phyloP scores from a whole-genome alignment of 1,284 basidiomycete genomes.

The Tilletia walkeri region DNA sequence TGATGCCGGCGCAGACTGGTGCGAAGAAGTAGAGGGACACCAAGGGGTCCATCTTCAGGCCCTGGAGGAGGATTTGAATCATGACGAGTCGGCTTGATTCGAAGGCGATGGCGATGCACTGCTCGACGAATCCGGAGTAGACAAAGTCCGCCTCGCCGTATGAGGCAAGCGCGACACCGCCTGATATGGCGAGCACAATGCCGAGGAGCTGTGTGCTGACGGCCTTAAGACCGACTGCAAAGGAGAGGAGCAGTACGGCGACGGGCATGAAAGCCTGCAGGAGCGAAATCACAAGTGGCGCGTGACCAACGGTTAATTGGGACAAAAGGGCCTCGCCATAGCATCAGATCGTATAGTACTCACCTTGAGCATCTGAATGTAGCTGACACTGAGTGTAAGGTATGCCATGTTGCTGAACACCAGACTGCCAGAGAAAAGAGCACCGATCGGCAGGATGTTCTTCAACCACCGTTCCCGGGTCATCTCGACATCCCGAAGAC shows the following conservation, averaged over 20 bases:
- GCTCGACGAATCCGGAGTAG: slow-evolving; percentile 74
- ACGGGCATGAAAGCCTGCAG: slow-evolving; percentile 88
- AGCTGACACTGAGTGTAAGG: slow-evolving; percentile 82
- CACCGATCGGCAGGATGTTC: slow-evolving; percentile 88
- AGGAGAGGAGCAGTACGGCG: slow-evolving; percentile 90
- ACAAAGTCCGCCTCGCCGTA: slow-evolving; percentile 84
- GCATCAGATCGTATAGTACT: slow-evolving; percentile 22
- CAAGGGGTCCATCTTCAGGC: slow-evolving; percentile 90
- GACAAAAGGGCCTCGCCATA: not conserved
- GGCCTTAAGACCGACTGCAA: slow-evolving; percentile 82
- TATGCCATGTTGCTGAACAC: slow-evolving; percentile 94
- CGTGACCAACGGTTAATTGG: not conserved
- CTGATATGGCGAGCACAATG: slow-evolving; percentile 89
- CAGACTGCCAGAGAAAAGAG: slow-evolving; percentile 86
- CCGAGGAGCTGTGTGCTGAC: slow-evolving; percentile 74
- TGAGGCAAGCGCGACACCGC: slow-evolving; percentile 81
- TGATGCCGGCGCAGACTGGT: slow-evolving; percentile 79
- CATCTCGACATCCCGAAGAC: slow-evolving; percentile 76
- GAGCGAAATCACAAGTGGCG: not conserved
- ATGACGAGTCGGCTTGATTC: slow-evolving; percentile 89
- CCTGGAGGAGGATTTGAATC: slow-evolving; percentile 92
- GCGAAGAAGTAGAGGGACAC: slow-evolving; percentile 83
- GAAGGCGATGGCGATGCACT: slow-evolving; percentile 62
- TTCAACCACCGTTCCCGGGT: slow-evolving; percentile 61
- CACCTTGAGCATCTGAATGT: slow-evolving; percentile 98